These are phyloP conservation scores for Stagonosporopsis rhizophila DNA, from an alignment of 2,329 filamentous ascomycete genomes.

Conservation along the genomic window DNA sequence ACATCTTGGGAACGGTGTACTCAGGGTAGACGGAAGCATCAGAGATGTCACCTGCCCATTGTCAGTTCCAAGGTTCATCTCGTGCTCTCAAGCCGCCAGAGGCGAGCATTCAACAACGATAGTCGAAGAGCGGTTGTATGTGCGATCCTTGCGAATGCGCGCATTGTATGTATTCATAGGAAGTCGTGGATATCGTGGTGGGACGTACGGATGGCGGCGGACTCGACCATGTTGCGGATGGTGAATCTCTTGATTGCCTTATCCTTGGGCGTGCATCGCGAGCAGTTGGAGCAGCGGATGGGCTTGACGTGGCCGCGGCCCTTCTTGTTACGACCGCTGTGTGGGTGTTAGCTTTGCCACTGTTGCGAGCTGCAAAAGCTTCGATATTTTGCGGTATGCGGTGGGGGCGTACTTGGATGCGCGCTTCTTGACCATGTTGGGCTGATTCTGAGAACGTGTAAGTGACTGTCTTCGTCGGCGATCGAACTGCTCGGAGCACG, in stretches of 20 bases:
- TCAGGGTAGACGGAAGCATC: slow-evolving; percentile 99
- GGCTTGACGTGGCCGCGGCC: slow-evolving; percentile 99
- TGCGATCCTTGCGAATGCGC: slow-evolving; percentile 2
- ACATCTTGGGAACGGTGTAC: slow-evolving; percentile 99
- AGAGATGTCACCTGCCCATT: slow-evolving; percentile 90
- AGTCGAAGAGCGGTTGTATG: slow-evolving; percentile 7
- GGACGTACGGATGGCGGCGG: slow-evolving; percentile 96
- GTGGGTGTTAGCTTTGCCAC: slow-evolving; percentile 45
- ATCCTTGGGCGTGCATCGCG: slow-evolving; percentile 88
- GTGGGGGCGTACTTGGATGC: slow-evolving; percentile 69
- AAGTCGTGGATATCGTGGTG: slow-evolving; percentile 16
- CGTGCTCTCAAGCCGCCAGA: slow-evolving; percentile 3
- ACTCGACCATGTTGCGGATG: slow-evolving; percentile 99
- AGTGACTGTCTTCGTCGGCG: slow-evolving; percentile 17
- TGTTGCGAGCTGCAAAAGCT: slow-evolving; percentile 11
- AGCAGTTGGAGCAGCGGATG: slow-evolving; percentile 92
- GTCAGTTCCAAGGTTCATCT: slow-evolving; percentile 32
- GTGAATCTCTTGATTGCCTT: slow-evolving; percentile 99
- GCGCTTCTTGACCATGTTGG: slow-evolving; percentile 78
- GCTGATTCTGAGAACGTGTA: slow-evolving; percentile 54
- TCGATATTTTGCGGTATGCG: slow-evolving; percentile 18
- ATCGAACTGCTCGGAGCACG: slow-evolving; percentile 22
- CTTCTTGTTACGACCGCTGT: slow-evolving; percentile 98
- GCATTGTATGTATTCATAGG: slow-evolving; percentile 8
- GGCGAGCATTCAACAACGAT: slow-evolving; percentile 5